These are phyloP conservation scores for Xylogone sp. DNA, from an alignment of 2,329 filamentous ascomycete species.

Conservation along the genomic window DNA sequence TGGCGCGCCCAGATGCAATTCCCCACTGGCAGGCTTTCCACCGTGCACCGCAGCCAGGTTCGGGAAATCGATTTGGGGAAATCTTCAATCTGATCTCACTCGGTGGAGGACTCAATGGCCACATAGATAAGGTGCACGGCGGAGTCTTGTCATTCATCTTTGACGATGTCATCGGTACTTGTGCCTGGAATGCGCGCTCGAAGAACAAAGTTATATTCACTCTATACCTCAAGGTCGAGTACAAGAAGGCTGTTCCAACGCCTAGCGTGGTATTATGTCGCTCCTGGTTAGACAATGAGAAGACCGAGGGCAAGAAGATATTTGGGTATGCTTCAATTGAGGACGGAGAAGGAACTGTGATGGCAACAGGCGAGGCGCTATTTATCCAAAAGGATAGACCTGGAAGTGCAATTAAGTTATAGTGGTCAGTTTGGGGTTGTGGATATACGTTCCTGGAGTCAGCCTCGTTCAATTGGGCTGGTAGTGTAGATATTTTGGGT, in stretches of 20 bases:
- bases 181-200: slow-evolving; percentile 6
- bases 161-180: slow-evolving; percentile 47
- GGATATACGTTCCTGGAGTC: neutral
- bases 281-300: slow-evolving; percentile 34
- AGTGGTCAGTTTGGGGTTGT: neutral
- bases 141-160: slow-evolving; percentile 54
- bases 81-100: slow-evolving; percentile 28
- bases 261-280: slow-evolving; percentile 44
- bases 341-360: slow-evolving; percentile 41
- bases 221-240: slow-evolving; percentile 52
- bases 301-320: slow-evolving; percentile 50
- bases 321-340: slow-evolving; percentile 45
- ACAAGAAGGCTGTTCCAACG: slow-evolving; percentile 47
- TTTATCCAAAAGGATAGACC: slow-evolving; percentile 26
- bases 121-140: slow-evolving; percentile 52
- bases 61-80: slow-evolving; percentile 4
- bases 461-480: neutral
- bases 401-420: neutral
- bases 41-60: slow-evolving; percentile 2
- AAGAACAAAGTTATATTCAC: slow-evolving; percentile 31
- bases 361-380: slow-evolving; percentile 50
- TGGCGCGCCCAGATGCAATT: slow-evolving; percentile 16
- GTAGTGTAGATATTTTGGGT: too few species aligned
- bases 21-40: slow-evolving; percentile 16
- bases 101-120: slow-evolving; percentile 51